A percentile compares a stretch with the other conserved stretches of the same genome.
Conservation (phyloP, 192 early-diverging fungal species). For the Coemansia asiatica region DNA sequence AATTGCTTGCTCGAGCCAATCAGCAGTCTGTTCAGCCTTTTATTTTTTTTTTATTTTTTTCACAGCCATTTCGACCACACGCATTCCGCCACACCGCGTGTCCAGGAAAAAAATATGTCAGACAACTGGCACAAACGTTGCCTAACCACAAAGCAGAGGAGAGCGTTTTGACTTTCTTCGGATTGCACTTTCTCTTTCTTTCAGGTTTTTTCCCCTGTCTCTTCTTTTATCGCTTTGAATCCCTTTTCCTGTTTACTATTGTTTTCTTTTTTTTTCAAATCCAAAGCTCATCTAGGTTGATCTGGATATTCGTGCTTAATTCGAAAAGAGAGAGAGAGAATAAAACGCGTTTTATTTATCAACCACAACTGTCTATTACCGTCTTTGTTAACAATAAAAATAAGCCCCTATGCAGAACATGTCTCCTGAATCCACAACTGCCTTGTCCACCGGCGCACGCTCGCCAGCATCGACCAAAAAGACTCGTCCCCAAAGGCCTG, state of each 20-base stretch:
- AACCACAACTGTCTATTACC: background rate
- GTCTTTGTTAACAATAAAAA: background rate
- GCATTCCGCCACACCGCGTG: too few relatives aligned
- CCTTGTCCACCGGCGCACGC: slow-evolving; percentile 13
- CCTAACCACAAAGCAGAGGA: background rate
- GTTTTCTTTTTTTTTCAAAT: background rate
- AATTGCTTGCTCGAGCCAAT: too few relatives aligned
- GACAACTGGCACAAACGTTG: background rate
- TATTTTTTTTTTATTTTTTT: too few relatives aligned
- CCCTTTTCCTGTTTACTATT: background rate
- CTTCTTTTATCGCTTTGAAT: slow-evolving; percentile 7
- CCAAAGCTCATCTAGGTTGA: background rate
- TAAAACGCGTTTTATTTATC: background rate
- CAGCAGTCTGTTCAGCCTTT: slow-evolving; percentile 2
- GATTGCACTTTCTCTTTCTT: too few relatives aligned
- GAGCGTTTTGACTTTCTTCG: too few relatives aligned
- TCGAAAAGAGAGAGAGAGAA: background rate
- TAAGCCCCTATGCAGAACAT: slow-evolving; percentile 7
- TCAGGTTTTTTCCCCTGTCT: too few relatives aligned
- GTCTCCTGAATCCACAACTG: slow-evolving; percentile 34
- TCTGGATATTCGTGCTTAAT: background rate
- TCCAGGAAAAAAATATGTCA: too few relatives aligned
- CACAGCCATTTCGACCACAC: too few relatives aligned
- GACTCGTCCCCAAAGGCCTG: slow-evolving; percentile 51
- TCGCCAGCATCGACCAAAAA: slow-evolving; percentile 13